These are phyloP conservation scores for Parascedosporium putredinis DNA, from an alignment of 2,329 filamentous ascomycete genomes.

Conservation along the genomic window DNA sequence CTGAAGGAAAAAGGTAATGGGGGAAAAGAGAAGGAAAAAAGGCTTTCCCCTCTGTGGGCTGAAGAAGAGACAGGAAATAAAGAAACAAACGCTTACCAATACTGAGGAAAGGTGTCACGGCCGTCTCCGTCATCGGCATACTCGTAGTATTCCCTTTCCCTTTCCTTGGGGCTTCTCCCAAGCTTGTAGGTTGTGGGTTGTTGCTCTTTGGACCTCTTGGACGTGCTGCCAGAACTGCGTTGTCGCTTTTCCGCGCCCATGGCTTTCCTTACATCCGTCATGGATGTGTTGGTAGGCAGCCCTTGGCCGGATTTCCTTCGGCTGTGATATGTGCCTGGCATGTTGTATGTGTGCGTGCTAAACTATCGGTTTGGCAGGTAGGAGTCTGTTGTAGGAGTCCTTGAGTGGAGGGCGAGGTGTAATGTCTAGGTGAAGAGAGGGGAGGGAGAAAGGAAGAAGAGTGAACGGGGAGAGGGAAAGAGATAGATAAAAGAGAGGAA, in stretches of 20 bases:
- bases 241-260: constrained; percentile 19
- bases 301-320: constrained; percentile 46
- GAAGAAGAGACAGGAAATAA: constrained; percentile 1
- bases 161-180: constrained; percentile 38
- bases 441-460: neutral
- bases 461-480: no score
- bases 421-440: no score
- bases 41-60: no score
- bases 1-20: neutral
- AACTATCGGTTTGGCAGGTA: no score
- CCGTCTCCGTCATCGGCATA: constrained; percentile 43
- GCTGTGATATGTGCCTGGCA: constrained; percentile 40
- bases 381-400: no score
- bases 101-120: constrained; percentile 54
- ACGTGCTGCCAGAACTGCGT: neutral
- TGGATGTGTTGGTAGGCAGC: constrained; percentile 36
- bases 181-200: constrained; percentile 35
- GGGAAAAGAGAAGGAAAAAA: constrained; percentile 10
- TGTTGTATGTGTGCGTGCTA: neutral
- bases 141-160: constrained; percentile 29
- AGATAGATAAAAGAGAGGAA: no score
- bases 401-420: neutral
- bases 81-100: constrained; percentile 37
- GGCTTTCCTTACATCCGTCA: constrained; percentile 44
- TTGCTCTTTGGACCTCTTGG: constrained; percentile 30